phyloP scores from a whole-genome alignment of 2,329 filamentous ascomycete species.

The Colletotrichum sp. region DNA sequence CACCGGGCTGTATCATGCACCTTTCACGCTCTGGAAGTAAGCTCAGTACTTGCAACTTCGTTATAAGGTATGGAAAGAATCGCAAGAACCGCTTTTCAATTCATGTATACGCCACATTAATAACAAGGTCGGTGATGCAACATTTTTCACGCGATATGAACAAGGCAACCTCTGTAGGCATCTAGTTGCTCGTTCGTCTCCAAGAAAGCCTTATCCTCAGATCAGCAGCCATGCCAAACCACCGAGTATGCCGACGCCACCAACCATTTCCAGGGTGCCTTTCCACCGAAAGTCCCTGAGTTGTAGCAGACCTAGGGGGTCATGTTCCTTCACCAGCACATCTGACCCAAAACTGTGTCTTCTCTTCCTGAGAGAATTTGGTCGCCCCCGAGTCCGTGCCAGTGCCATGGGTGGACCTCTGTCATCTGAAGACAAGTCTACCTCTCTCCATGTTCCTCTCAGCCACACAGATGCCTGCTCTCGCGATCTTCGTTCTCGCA shows the following conservation, averaged over 20 bases:
- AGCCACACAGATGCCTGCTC: conserved; percentile 74
- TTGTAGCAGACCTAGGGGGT: conserved; percentile 80
- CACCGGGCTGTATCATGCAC: neutral
- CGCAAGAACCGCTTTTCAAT: neutral
- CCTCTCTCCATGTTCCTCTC: conserved; percentile 62
- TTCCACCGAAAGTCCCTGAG: conserved; percentile 69
- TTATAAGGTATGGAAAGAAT: neutral
- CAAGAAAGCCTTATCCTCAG: neutral
- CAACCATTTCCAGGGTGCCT: conserved; percentile 75
- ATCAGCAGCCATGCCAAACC: conserved; percentile 68
- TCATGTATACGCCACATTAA: neutral
- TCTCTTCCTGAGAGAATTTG: conserved; percentile 5
- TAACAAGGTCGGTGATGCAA: neutral
- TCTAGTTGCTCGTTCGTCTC: neutral
- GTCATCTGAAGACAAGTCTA: neutral
- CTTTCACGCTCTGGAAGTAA: neutral
- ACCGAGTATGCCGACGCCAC: conserved; percentile 76
- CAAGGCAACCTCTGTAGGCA: neutral
- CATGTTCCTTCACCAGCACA: conserved; percentile 59
- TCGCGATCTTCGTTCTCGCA: conserved; percentile 67
- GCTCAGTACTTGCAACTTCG: neutral
- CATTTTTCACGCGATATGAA: neutral
- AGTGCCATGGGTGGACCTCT: neutral
- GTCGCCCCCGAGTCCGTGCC: neutral
- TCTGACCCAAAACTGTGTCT: conserved; percentile 23